phyloP scores from a whole-genome alignment of 106 monocot genomes.

The Vanilla planifolia region DNA sequence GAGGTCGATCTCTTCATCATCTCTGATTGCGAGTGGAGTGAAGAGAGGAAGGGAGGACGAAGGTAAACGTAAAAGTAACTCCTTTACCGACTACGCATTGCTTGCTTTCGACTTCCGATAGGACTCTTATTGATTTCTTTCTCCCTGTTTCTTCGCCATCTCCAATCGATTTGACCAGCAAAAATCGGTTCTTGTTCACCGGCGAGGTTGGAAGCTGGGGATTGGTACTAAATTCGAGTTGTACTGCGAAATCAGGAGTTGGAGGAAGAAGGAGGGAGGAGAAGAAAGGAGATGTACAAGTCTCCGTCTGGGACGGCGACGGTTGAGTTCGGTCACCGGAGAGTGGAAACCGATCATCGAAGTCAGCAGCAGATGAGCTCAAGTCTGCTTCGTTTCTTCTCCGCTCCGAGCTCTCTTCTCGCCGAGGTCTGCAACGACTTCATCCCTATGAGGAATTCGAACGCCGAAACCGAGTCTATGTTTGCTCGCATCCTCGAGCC shows the following conservation, averaged over 20 bases:
- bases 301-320: conserved; percentile 30
- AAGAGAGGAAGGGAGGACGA: conserved; percentile 4
- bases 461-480: conserved; percentile 66
- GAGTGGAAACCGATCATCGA: conserved; percentile 40
- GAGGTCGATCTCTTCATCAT: conserved; percentile 12
- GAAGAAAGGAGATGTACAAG: conserved; percentile 41
- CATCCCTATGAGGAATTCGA: conserved; percentile 40
- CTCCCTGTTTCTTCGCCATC: background rate
- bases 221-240: conserved; percentile 7
- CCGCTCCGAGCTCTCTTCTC: conserved; percentile 71
- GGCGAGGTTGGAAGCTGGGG: background rate
- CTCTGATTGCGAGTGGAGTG: conserved; percentile 29
- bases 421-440: conserved; percentile 74
- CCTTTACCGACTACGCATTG: background rate
- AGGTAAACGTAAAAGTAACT: conserved; percentile 6
- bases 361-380: conserved; percentile 44
- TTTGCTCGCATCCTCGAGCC: conserved; percentile 58
- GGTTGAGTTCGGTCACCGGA: conserved; percentile 41
- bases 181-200: no score
- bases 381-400: conserved; percentile 77
- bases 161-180: background rate
- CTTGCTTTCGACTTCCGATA: conserved; percentile 4
- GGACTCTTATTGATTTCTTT: conserved; percentile 1
- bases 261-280: background rate
- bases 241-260: background rate